Evolutionary conservation across 176 grass and related monocot genomes (phyloP), one percentile per base, ranked within the genome.

Genomic region (Aegilops longissima): DNA sequence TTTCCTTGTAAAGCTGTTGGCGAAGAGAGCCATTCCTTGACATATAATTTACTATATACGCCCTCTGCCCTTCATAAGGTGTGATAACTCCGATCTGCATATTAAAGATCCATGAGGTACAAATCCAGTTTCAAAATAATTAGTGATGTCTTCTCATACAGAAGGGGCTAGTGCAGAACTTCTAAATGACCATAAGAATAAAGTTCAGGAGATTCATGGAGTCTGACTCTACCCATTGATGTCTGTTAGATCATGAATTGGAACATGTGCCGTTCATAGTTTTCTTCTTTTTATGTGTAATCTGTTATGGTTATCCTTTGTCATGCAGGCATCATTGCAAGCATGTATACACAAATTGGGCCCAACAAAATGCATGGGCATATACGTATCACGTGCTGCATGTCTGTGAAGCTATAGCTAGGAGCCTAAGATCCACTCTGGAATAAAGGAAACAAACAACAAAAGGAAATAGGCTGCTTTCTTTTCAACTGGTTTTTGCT

Each of bases 1-100:
- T 99, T 96, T 99, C 97, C 81, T 99, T 99, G 80, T 99, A 99
- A 49, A 99, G 94, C 44, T 99, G 97, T 90, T 99, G 97, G 21
- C 97, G 84, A 71, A 99, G 94, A 75, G 97, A 91, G 35, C 97
- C 97, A 80, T 99, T 99, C 82, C 97, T 96, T 88, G 97, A 76
- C 97, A 99, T 99, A 73, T 99, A 97, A 87, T 96, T 99, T 30
- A 96, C 94, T 85, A 99, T 99, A 86, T 96, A 99, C 49, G 97
- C 97, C 85, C 97, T 94, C 73, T 99, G 97, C 86, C 97, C 97
- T 94, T 99, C 97, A 81, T 99, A 99, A 64, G 97, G 97, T 78
- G 97, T 99, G 84, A 99, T 99, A 82, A 99, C 97, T 85, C 97
- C 97, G 45, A 99, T 99, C 97, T 99, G 89, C 70, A 84, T 18